Evolutionary conservation across 75 land plant genomes (phyloP).

Genomic region (Picea sitchensis): DNA sequence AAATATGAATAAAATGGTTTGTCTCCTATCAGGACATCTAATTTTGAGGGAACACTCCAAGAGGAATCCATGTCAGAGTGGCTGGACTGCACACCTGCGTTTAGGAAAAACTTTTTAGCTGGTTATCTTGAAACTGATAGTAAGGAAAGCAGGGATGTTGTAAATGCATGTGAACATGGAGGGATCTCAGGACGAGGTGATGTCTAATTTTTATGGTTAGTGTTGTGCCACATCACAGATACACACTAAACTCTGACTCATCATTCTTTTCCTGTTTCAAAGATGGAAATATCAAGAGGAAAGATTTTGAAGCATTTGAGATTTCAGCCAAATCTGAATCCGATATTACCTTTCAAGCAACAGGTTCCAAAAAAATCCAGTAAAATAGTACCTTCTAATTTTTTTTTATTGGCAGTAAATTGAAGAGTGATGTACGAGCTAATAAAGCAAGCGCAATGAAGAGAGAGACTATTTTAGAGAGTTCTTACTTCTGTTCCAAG

Average conservation of each 20-base stretch:
- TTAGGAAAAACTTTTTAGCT: neutral
- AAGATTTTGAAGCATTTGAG: neutral
- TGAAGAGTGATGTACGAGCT: neutral
- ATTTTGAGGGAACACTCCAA: neutral
- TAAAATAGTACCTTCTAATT: neutral
- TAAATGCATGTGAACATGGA: neutral
- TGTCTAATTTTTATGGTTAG: neutral
- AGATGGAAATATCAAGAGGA: neutral
- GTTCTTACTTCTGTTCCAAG: slow-evolving; percentile 21
- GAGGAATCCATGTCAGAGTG: neutral
- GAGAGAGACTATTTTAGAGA: slow-evolving; percentile 14
- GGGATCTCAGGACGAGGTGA: neutral
- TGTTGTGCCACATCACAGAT: neutral
- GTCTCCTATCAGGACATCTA: neutral
- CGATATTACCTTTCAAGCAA: slow-evolving; percentile 1
- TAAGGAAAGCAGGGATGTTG: neutral
- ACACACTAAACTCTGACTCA: neutral
- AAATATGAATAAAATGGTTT: neutral
- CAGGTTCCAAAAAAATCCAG: neutral
- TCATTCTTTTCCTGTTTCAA: neutral
- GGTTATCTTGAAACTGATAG: slow-evolving; percentile 3
- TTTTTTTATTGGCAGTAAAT: neutral
- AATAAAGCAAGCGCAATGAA: neutral
- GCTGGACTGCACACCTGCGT: neutral
- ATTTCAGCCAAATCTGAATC: neutral